Evolutionary conservation across 257 asterid species (phyloP).

Genomic region (Penstemon barbatus): DNA sequence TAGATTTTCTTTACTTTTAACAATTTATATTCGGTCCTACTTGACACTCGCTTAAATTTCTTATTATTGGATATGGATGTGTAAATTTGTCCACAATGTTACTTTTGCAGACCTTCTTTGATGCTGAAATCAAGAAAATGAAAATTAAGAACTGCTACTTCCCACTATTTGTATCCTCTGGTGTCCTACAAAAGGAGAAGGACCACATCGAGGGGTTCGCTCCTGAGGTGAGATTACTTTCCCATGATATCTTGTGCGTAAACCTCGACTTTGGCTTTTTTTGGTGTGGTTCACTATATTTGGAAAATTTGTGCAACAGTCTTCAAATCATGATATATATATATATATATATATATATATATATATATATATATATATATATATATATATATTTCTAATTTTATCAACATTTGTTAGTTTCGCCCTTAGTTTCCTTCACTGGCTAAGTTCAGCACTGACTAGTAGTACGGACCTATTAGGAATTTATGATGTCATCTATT

Average conservation of each 20-base stretch:
- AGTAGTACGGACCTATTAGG: slow-evolving; percentile 2
- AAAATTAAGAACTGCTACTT: slow-evolving; percentile 90
- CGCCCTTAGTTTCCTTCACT: background rate
- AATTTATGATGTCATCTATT: background rate
- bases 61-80: slow-evolving; percentile 1
- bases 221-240: slow-evolving; percentile 73
- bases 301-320: slow-evolving; percentile 1
- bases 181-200: slow-evolving; percentile 82
- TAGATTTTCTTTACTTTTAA: background rate
- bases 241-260: slow-evolving; percentile 22
- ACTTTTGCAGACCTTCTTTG: slow-evolving; percentile 64
- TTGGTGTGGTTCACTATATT: background rate
- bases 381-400: background rate
- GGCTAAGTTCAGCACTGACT: background rate
- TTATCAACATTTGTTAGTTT: slow-evolving; percentile 11
- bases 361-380: too few relatives aligned
- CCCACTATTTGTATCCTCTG: slow-evolving; percentile 88
- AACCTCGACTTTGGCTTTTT: background rate
- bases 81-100: slow-evolving; percentile 20
- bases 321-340: background rate
- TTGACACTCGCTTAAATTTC: slow-evolving; percentile 10
- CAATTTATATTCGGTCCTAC: slow-evolving; percentile 2
- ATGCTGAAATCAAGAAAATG: slow-evolving; percentile 97
- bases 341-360: background rate
- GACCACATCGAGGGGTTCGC: slow-evolving; percentile 96